phyloP scores from a whole-genome alignment of 2,329 filamentous ascomycete genomes.

The Berkeleyomyces rouxiae region DNA sequence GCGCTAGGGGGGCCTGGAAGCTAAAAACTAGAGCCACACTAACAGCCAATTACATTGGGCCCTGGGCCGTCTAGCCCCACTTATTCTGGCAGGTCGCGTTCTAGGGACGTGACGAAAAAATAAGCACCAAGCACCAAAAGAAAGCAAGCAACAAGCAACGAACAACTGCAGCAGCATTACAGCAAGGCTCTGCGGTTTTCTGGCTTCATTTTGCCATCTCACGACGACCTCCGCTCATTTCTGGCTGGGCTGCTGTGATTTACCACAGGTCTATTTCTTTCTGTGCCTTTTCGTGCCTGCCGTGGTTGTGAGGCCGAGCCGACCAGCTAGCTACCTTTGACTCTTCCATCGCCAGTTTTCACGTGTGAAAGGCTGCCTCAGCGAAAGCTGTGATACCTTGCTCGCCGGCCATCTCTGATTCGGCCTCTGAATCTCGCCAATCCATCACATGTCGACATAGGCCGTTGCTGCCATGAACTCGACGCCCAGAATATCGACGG shows the following conservation, averaged over 20 bases:
- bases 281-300: background rate
- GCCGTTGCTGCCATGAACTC: constrained; percentile 7
- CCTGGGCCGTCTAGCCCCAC: background rate
- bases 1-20: background rate
- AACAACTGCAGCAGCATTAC: background rate
- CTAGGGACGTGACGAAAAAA: constrained; percentile 10
- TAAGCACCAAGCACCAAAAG: background rate
- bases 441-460: constrained; percentile 5
- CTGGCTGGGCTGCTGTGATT: background rate
- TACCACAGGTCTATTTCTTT: background rate
- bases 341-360: background rate
- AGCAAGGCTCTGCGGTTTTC: background rate
- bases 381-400: background rate
- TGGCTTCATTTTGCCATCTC: background rate
- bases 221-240: background rate
- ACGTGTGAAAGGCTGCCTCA: background rate
- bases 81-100: constrained; percentile 2
- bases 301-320: background rate
- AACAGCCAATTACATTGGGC: background rate
- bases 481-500: constrained; percentile 12
- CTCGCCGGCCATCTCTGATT: background rate
- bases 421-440: background rate
- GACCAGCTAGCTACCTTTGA: background rate
- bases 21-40: background rate
- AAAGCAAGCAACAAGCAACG: background rate